Conservation (phyloP, 2,329 filamentous ascomycete genomes). For the Cryphonectria nitschkei region DNA sequence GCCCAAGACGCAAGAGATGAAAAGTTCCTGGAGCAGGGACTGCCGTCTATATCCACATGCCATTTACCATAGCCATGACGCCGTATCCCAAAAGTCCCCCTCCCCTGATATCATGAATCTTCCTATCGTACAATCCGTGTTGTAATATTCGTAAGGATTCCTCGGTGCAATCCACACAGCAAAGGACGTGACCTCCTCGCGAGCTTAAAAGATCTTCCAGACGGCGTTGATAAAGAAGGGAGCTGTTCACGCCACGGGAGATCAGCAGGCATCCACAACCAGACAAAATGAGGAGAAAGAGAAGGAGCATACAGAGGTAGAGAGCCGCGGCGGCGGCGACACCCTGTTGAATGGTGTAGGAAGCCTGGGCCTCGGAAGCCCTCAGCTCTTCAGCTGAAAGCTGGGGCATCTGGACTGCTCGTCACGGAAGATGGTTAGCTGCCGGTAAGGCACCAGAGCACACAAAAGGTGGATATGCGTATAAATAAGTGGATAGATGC, state of each 20-base stretch:
- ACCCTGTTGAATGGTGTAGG: constrained; percentile 68
- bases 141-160: neutral
- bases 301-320: constrained; percentile 66
- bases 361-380: constrained; percentile 69
- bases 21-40: neutral
- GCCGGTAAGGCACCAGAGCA: neutral
- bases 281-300: constrained; percentile 4
- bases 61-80: neutral
- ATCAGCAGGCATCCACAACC: neutral
- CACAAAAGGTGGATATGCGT: neutral
- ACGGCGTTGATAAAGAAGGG: constrained; percentile 60
- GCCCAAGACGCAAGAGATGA: neutral
- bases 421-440: neutral
- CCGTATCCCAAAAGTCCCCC: neutral
- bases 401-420: constrained; percentile 68
- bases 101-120: neutral
- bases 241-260: constrained; percentile 42
- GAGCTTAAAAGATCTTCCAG: constrained; percentile 40
- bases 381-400: constrained; percentile 72
- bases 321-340: constrained; percentile 68
- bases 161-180: neutral
- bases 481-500: too few species aligned
- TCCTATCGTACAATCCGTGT: neutral
- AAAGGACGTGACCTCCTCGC: neutral
- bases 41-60: neutral